Evolutionary conservation across 805 yeast genomes (phyloP).

Genomic region (Ogataea minuta): DNA sequence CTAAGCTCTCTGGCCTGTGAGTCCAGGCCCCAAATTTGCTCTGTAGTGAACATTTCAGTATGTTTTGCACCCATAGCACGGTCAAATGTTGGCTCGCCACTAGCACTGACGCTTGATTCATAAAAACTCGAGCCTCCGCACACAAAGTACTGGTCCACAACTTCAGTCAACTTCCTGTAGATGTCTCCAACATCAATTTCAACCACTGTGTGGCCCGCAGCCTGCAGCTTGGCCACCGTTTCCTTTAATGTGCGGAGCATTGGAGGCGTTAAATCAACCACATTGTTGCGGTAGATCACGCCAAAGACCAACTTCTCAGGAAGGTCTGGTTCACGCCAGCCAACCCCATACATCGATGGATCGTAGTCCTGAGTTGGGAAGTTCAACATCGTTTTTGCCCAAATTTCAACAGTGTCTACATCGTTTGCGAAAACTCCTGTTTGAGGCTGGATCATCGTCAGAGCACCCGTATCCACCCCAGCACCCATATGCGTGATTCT

Average conservation of each 20-base stretch:
- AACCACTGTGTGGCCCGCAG: conserved; percentile 47
- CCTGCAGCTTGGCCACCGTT: conserved; percentile 18
- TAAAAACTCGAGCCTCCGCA: conserved; percentile 4
- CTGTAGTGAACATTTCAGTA: conserved; percentile 1
- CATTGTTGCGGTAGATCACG: conserved; percentile 40
- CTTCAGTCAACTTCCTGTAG: conserved; percentile 9
- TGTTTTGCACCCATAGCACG: conserved; percentile 3
- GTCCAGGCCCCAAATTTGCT: conserved; percentile 5
- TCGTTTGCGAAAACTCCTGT: conserved; percentile 37
- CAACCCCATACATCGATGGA: conserved; percentile 42
- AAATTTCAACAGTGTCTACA: conserved; percentile 50
- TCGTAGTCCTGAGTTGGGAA: conserved; percentile 63
- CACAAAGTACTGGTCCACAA: conserved; percentile 6
- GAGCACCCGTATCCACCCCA: conserved; percentile 41
- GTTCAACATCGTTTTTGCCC: conserved; percentile 40
- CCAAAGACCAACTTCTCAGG: conserved; percentile 42
- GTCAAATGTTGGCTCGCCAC: conserved; percentile 8
- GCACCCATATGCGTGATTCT: conserved; percentile 35
- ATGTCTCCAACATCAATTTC: conserved; percentile 35
- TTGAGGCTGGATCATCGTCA: conserved; percentile 48
- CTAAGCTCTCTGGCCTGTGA: conserved; percentile 3
- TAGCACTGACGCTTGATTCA: conserved; percentile 1
- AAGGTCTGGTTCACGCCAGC: conserved; percentile 37
- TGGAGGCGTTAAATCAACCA: conserved; percentile 39
- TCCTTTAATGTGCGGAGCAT: conserved; percentile 4